These are phyloP conservation scores for Skeletonema potamos DNA, from an alignment of 108 stramenopile species.

Conservation along the genomic window DNA sequence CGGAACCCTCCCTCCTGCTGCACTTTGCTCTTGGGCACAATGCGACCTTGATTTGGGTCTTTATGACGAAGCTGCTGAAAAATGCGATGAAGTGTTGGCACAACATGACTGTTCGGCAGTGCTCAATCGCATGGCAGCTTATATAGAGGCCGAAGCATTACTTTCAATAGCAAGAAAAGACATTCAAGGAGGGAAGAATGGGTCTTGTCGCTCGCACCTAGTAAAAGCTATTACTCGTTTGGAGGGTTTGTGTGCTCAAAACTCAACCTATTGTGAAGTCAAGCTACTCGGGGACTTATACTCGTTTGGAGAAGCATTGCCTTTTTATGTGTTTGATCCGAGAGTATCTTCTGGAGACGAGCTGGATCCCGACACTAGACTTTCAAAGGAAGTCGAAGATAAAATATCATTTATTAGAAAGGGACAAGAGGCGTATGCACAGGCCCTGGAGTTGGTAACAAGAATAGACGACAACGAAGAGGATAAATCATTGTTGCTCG, in stretches of 20 bases:
- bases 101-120: slow-evolving; percentile 1
- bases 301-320: slow-evolving; percentile 61
- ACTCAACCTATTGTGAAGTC: slow-evolving; percentile 31
- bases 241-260: slow-evolving; percentile 1
- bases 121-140: slow-evolving; percentile 43
- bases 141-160: slow-evolving; percentile 52
- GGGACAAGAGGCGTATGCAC: slow-evolving; percentile 54
- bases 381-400: not conserved
- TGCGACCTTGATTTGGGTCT: slow-evolving; percentile 69
- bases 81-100: slow-evolving; percentile 48
- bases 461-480: slow-evolving; percentile 19
- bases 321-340: slow-evolving; percentile 48
- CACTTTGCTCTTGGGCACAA: slow-evolving; percentile 68
- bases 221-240: slow-evolving; percentile 36
- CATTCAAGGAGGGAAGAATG: slow-evolving; percentile 66
- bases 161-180: slow-evolving; percentile 53
- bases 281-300: slow-evolving; percentile 80
- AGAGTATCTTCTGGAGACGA: not conserved
- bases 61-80: slow-evolving; percentile 58
- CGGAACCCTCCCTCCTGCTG: slow-evolving; percentile 27
- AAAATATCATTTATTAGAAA: slow-evolving; percentile 48
- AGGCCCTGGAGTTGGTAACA: slow-evolving; percentile 20
- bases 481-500: slow-evolving; percentile 30
- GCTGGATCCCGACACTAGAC: slow-evolving; percentile 5
- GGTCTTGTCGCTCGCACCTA: slow-evolving; percentile 47